Conservation (phyloP, 441 rosid species). For the Cnidoscolus chayamansa region DNA sequence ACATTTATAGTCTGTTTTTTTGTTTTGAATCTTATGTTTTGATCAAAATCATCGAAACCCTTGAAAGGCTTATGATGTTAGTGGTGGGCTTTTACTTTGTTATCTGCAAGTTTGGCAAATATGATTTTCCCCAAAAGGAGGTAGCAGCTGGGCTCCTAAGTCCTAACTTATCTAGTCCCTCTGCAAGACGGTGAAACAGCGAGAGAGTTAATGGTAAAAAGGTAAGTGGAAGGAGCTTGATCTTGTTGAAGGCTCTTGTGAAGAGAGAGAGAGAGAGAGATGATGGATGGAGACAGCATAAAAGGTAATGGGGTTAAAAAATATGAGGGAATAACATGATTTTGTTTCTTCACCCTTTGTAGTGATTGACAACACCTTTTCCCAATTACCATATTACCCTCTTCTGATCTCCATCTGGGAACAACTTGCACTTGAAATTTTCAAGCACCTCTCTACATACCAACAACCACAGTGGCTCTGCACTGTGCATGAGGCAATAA, state of each 20-base stretch:
- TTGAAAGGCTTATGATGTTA: slow-evolving; percentile 28
- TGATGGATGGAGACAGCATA: slow-evolving; percentile 35
- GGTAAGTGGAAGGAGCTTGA: neutral
- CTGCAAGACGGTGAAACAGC: neutral
- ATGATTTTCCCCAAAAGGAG: slow-evolving; percentile 25
- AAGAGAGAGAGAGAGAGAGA: neutral
- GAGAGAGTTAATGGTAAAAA: slow-evolving; percentile 2
- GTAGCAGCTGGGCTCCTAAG: slow-evolving; percentile 24
- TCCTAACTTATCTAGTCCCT: slow-evolving; percentile 12
- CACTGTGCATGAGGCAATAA: slow-evolving; percentile 5
- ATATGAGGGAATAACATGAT: slow-evolving; percentile 46
- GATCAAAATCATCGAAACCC: slow-evolving; percentile 32
- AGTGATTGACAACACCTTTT: slow-evolving; percentile 57
- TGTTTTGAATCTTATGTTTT: slow-evolving; percentile 23
- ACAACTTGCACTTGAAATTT: neutral
- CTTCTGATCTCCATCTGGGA: slow-evolving; percentile 20
- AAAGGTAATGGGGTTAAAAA: slow-evolving; percentile 26
- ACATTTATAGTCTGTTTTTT: slow-evolving; percentile 18
- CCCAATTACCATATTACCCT: slow-evolving; percentile 41
- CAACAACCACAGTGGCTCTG: too few relatives aligned
- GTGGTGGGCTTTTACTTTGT: slow-evolving; percentile 15
- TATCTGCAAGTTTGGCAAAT: slow-evolving; percentile 17
- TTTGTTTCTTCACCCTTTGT: slow-evolving; percentile 36
- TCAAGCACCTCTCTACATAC: too few relatives aligned
- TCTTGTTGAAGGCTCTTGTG: slow-evolving; percentile 25